Evolutionary conservation across 2,329 filamentous ascomycete species (phyloP), one percentile per base, ranked within the genome.

Genomic region (Colletotrichum musae): DNA sequence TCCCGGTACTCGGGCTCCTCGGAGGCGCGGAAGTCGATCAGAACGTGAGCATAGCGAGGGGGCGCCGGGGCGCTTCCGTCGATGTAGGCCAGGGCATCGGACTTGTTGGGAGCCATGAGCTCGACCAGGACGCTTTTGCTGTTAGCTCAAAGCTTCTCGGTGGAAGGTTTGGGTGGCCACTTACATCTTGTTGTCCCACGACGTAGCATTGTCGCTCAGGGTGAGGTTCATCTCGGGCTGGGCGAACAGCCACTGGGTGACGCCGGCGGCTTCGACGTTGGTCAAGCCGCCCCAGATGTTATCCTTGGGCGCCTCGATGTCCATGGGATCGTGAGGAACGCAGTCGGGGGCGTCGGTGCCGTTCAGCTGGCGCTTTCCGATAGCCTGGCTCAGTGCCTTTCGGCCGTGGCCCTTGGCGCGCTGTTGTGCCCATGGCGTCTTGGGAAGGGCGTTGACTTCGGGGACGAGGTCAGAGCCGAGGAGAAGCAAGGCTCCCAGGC

Each of bases 41-140:
- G 72, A 1, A 82, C 82, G 58, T 83, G 83, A 4, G 84, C 85
- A 73, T 82, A 86, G 18, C 81, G 77, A 2, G 73, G 62, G 1
- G 84, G 84, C 1, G 75, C 72, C 4, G 79, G 64, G 0, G 74
- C 80, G 6, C 73, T 70, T 2, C 77, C 78, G 39, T 86, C 83
- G 2, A 87, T 73, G 64, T 85, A 87, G 2, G 78, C 67, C 54
- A 85, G 63, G 0, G 79, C 82, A 65, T 85, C 84, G 0, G 83
- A 84, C 76, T 87, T 87, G 75, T 87, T 87, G 0, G 85, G 85
- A 24, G 75, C 72, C 58, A 86, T 75, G 0, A 81, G 70, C 73
- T 86, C 84, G 1, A 79, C 73, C 2, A 78, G 71, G 4, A 78
- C 58, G 10, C 75, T 78, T 45, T 70, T 4, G 0, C 5, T 16